Conservation (phyloP, 768 basidiomycete genomes). For the Mycena sanguinolenta region DNA sequence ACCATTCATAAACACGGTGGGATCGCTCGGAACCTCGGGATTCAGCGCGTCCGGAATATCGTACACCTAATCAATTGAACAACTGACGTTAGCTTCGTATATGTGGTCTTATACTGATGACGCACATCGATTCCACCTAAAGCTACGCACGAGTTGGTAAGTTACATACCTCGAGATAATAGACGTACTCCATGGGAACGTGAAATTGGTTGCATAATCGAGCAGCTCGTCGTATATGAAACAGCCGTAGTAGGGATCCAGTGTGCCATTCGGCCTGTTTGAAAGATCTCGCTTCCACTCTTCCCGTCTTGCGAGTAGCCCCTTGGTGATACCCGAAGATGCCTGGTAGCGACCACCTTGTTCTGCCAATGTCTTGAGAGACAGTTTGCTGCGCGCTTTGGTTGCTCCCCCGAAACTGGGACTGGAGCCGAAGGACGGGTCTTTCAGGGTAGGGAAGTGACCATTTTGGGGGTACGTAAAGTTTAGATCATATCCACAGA, state of each 20-base stretch:
- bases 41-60: slow-evolving; percentile 69
- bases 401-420: slow-evolving; percentile 31
- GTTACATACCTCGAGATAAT: neutral
- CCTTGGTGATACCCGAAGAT: slow-evolving; percentile 24
- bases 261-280: slow-evolving; percentile 63
- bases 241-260: slow-evolving; percentile 74
- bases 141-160: neutral
- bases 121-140: slow-evolving; percentile 48
- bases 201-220: slow-evolving; percentile 80
- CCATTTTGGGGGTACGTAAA: slow-evolving; percentile 76
- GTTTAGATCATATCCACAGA: slow-evolving; percentile 77
- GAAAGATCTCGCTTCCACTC: slow-evolving; percentile 64
- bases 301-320: slow-evolving; percentile 40
- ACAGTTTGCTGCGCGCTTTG: slow-evolving; percentile 26
- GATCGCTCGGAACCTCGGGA: slow-evolving; percentile 59
- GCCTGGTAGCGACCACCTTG: slow-evolving; percentile 27
- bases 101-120: slow-evolving; percentile 17
- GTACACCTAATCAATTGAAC: slow-evolving; percentile 53
- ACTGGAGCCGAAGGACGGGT: slow-evolving; percentile 37
- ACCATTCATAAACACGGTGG: slow-evolving; percentile 71
- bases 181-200: slow-evolving; percentile 67
- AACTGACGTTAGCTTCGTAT: neutral
- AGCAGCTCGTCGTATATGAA: slow-evolving; percentile 71
- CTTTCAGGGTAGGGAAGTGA: slow-evolving; percentile 59
- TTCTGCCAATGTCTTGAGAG: slow-evolving; percentile 37